Evolutionary conservation across 139 green algal genomes (phyloP).

Genomic region (Eudorina sp.): DNA sequence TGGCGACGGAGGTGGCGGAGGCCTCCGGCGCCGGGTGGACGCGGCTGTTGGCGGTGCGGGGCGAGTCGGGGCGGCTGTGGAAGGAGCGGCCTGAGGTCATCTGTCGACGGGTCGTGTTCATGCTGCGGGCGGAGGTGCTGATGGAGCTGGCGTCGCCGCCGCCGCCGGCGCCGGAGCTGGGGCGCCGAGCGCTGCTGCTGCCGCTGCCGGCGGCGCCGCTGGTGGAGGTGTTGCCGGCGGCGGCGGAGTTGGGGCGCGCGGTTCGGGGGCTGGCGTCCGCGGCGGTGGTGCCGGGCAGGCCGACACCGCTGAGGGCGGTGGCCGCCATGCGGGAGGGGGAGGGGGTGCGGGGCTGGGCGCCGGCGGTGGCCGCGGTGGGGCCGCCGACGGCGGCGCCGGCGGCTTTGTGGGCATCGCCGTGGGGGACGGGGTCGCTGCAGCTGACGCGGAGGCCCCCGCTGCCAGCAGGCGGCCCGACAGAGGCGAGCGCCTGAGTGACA

Average conservation of each 20-base stretch:
- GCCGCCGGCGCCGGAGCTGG: not conserved
- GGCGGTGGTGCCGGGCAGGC: not conserved
- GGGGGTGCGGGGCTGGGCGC: not conserved
- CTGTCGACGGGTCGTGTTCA: not conserved
- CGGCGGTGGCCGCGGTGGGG: not conserved
- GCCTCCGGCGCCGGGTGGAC: not conserved
- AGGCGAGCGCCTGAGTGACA: not conserved
- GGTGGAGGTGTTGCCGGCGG: not conserved
- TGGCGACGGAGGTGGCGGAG: not conserved
- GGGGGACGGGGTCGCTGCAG: not conserved
- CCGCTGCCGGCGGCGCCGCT: not conserved
- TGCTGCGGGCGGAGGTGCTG: not conserved
- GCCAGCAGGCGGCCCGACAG: not conserved
- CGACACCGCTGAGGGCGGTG: not conserved
- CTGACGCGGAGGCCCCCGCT: conserved; percentile 7
- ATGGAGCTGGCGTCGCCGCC: not conserved
- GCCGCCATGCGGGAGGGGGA: conserved; percentile 11
- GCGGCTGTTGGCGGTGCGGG: not conserved
- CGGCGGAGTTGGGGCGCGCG: not conserved
- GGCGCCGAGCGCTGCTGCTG: not conserved
- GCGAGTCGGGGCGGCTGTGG: not conserved
- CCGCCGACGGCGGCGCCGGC: not conserved
- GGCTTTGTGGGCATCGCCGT: not conserved
- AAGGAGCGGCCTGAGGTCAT: not conserved
- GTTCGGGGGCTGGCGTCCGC: not conserved